phyloP scores from a whole-genome alignment of 495 filamentous ascomycete genomes.

The Hypoxylon subgilvum region DNA sequence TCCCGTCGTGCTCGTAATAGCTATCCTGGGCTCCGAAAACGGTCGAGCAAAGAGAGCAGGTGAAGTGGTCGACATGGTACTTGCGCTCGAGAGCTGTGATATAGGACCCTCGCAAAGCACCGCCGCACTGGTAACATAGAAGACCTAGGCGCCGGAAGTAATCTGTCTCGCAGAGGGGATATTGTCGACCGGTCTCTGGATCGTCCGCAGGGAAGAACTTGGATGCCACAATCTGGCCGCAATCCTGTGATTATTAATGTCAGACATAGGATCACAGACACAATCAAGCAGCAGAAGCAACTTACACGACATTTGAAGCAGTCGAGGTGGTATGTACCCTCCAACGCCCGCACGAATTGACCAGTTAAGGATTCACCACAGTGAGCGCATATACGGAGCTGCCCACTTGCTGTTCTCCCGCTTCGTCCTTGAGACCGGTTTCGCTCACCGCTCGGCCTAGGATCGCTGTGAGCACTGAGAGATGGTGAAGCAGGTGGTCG shows the following conservation, averaged over 20 bases:
- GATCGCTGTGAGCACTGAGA: constrained; percentile 45
- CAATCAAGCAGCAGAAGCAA: constrained; percentile 19
- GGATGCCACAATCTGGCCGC: constrained; percentile 91
- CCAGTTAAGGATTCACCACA: constrained; percentile 85
- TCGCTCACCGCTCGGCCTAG: constrained; percentile 54
- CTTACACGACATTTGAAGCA: constrained; percentile 97
- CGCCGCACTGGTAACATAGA: constrained; percentile 88
- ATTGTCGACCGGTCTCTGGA: constrained; percentile 81
- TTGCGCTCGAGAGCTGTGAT: constrained; percentile 97
- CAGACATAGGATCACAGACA: constrained; percentile 18
- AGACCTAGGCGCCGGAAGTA: constrained; percentile 94
- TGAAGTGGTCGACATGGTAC: constrained; percentile 99
- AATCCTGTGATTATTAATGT: constrained; percentile 75
- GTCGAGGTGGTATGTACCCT: constrained; percentile 93
- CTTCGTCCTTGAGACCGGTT: constrained; percentile 53
- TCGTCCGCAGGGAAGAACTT: constrained; percentile 98
- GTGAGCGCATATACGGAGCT: constrained; percentile 79
- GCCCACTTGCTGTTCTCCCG: constrained; percentile 57
- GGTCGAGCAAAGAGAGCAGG: constrained; percentile 94
- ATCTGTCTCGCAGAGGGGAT: constrained; percentile 96
- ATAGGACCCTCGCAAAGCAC: constrained; percentile 93
- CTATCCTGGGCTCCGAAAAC: constrained; percentile 98
- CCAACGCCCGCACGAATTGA: constrained; percentile 92
- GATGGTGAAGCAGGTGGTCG: constrained; percentile 49
- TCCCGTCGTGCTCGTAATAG: constrained; percentile 97